phyloP scores from a whole-genome alignment of 768 basidiomycete species.

The Leccinellum rugosiceps region DNA sequence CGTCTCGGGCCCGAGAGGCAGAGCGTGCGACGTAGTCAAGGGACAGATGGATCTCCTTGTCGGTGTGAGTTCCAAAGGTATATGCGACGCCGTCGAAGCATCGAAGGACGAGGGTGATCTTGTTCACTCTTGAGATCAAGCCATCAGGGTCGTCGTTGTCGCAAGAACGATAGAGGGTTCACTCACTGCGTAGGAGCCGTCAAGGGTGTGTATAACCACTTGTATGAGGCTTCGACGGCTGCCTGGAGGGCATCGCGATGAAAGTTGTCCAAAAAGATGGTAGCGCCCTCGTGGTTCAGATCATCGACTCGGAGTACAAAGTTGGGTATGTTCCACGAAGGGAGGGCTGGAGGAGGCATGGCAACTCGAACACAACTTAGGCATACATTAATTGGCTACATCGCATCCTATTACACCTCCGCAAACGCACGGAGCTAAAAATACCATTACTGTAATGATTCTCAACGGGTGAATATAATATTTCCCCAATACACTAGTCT shows the following conservation, averaged over 20 bases:
- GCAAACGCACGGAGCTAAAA: not conserved
- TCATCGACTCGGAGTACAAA: conserved; percentile 57
- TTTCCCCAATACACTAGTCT: not conserved
- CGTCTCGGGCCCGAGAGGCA: conserved; percentile 44
- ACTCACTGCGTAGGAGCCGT: conserved; percentile 49
- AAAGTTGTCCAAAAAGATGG: conserved; percentile 52
- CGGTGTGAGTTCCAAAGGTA: conserved; percentile 50
- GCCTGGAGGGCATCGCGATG: conserved; percentile 36
- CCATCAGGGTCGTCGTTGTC: conserved; percentile 7
- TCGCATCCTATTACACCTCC: not conserved
- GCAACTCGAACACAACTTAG: not conserved
- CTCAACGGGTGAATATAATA: not conserved
- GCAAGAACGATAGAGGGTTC: not conserved
- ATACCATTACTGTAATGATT: conserved; percentile 4
- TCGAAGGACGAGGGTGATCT: conserved; percentile 57
- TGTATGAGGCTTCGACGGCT: conserved; percentile 40
- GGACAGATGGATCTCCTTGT: conserved; percentile 77
- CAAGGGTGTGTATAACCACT: conserved; percentile 42
- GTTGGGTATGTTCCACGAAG: conserved; percentile 53
- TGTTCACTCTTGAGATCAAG: conserved; percentile 40
- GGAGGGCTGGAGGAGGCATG: conserved; percentile 27
- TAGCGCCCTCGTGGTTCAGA: conserved; percentile 54
- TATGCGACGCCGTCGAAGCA: conserved; percentile 71
- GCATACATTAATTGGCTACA: conserved; percentile 4
- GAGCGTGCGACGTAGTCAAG: conserved; percentile 56